A percentile compares a stretch with the other conserved stretches of the same genome.
phyloP scores from a whole-genome alignment of 129 eudicot species.

The Rutidosis leptorrhynchoides region DNA sequence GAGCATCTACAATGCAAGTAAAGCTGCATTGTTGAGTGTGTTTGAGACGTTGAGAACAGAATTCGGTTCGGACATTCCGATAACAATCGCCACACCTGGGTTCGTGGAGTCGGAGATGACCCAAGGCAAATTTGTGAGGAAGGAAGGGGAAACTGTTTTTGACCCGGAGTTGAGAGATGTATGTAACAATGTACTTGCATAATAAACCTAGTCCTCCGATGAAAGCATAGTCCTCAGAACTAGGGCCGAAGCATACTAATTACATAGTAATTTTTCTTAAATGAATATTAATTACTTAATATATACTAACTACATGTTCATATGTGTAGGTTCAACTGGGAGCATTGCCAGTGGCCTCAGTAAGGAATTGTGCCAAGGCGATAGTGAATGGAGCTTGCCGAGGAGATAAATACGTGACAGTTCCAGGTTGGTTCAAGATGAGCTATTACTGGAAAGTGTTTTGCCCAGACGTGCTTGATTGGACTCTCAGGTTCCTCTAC shows the following conservation, averaged over 20 bases:
- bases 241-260: too few relatives aligned
- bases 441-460: slow-evolving; percentile 44
- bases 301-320: neutral
- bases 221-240: too few relatives aligned
- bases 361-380: slow-evolving; percentile 42
- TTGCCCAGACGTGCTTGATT: slow-evolving; percentile 58
- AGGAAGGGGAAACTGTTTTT: slow-evolving; percentile 37
- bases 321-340: slow-evolving; percentile 26
- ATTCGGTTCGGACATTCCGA: slow-evolving; percentile 39
- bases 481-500: slow-evolving; percentile 35
- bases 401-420: slow-evolving; percentile 59
- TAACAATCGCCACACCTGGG: slow-evolving; percentile 50
- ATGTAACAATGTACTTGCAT: too few relatives aligned
- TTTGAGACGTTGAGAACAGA: slow-evolving; percentile 48
- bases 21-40: slow-evolving; percentile 43
- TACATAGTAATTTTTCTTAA: too few relatives aligned
- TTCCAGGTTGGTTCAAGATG: slow-evolving; percentile 52
- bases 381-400: slow-evolving; percentile 48
- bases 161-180: slow-evolving; percentile 34
- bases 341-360: slow-evolving; percentile 24
- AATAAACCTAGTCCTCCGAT: too few relatives aligned
- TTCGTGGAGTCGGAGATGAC: slow-evolving; percentile 50
- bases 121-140: slow-evolving; percentile 35
- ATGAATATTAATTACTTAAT: too few relatives aligned
- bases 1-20: slow-evolving; percentile 47